Conservation (phyloP, 495 filamentous ascomycete species). For the Talaromyces proteolyticus region DNA sequence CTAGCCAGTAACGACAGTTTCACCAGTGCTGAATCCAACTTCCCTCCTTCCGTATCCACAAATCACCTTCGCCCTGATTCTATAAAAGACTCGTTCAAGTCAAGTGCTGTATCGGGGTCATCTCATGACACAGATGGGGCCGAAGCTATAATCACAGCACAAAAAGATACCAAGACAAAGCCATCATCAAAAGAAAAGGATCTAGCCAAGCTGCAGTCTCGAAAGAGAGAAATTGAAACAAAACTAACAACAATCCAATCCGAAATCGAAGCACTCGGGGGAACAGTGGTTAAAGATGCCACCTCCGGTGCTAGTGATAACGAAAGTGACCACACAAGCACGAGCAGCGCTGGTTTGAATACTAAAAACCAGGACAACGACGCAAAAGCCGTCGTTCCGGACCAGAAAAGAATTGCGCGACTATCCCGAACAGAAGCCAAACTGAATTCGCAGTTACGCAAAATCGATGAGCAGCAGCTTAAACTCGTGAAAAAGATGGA, state of each 20-base stretch:
- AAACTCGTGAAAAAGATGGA: constrained; percentile 40
- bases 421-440: constrained; percentile 32
- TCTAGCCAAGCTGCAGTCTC: constrained; percentile 65
- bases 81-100: not conserved
- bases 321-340: constrained; percentile 12
- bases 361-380: constrained; percentile 2
- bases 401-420: constrained; percentile 13
- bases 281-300: constrained; percentile 29
- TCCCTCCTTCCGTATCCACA: not conserved
- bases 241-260: constrained; percentile 51
- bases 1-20: constrained; percentile 4
- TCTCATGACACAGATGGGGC: not conserved
- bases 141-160: not conserved
- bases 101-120: not conserved
- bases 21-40: constrained; percentile 2
- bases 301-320: constrained; percentile 41
- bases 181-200: constrained; percentile 62
- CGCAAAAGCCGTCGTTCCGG: constrained; percentile 3
- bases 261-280: constrained; percentile 33
- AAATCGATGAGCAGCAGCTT: constrained; percentile 31
- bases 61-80: constrained; percentile 6
- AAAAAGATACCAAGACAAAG: constrained; percentile 10
- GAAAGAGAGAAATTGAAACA: constrained; percentile 62
- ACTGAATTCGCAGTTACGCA: constrained; percentile 28
- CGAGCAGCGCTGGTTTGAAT: constrained; percentile 8